Percentiles rank a stretch among this genome's conserved stretches.
Evolutionary conservation across 2,329 filamentous ascomycete species (phyloP).

Genomic region (Verticillium longisporum): DNA sequence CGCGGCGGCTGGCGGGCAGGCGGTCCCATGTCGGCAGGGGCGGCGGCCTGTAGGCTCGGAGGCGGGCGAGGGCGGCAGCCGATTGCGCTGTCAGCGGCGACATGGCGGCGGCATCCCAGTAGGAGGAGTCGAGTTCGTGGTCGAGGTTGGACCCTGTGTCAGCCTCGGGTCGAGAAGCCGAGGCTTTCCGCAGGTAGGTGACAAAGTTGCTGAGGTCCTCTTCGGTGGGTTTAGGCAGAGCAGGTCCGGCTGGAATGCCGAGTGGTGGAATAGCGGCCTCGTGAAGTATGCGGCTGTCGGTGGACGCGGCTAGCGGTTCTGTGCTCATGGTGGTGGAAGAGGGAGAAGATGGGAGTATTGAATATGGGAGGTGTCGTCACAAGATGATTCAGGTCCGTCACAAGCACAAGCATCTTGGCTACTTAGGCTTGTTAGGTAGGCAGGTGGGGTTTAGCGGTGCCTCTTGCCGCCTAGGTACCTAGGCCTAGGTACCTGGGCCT

Average conservation of each 20-base stretch:
- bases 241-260: not conserved
- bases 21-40: slow-evolving; percentile 56
- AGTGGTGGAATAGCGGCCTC: not conserved
- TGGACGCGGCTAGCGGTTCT: not conserved
- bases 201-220: slow-evolving; percentile 12
- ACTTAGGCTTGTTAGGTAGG: too few species aligned
- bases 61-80: slow-evolving; percentile 50
- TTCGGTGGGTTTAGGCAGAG: slow-evolving; percentile 7
- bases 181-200: slow-evolving; percentile 9
- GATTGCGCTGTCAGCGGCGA: slow-evolving; percentile 47
- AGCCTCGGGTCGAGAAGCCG: not conserved
- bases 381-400: not conserved
- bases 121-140: slow-evolving; percentile 33
- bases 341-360: not conserved
- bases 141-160: slow-evolving; percentile 13
- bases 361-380: not conserved
- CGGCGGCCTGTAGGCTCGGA: slow-evolving; percentile 54
- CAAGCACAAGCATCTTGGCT: not conserved
- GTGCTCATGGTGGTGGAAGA: not conserved
- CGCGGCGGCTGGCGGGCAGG: slow-evolving; percentile 60
- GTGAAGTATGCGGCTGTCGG: not conserved
- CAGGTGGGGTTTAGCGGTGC: too few species aligned
- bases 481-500: too few species aligned
- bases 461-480: not conserved
- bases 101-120: slow-evolving; percentile 54